Evolutionary conservation across 2,329 filamentous ascomycete genomes (phyloP).

Genomic region (Akanthomyces muscarius): DNA sequence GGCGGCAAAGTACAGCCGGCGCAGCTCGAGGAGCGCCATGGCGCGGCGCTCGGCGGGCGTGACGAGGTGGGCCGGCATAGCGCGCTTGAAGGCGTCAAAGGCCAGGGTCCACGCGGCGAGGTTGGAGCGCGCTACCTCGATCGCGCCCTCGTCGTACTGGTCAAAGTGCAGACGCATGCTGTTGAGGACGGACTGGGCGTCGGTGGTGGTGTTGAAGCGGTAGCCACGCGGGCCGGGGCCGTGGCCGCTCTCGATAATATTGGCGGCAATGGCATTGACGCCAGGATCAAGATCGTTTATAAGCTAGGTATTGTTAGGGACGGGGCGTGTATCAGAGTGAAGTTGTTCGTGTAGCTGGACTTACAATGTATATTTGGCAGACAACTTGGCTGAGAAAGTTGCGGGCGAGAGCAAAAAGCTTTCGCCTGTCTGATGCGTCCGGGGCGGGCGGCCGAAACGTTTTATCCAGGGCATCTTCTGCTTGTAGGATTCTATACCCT

Average conservation of each 20-base stretch:
- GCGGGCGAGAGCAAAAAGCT: conserved; percentile 13
- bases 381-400: conserved; percentile 15
- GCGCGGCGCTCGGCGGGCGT: conserved; percentile 7
- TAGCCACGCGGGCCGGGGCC: conserved; percentile 14
- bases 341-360: neutral
- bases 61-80: neutral
- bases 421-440: conserved; percentile 2
- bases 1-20: conserved; percentile 7
- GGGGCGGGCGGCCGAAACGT: neutral
- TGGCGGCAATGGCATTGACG: conserved; percentile 11
- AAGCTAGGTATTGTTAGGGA: neutral
- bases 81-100: neutral
- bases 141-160: conserved; percentile 5
- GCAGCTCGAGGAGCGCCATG: conserved; percentile 13
- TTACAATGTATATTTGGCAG: conserved; percentile 15
- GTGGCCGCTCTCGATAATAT: conserved; percentile 14
- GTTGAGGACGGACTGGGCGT: conserved; percentile 13
- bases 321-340: too few relatives aligned
- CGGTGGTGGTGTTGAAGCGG: conserved; percentile 11
- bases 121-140: neutral
- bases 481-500: conserved; percentile 13
- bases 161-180: conserved; percentile 17
- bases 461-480: conserved; percentile 8
- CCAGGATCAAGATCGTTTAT: conserved; percentile 12
- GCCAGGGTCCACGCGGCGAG: conserved; percentile 14